phyloP scores from a whole-genome alignment of 2,329 filamentous ascomycete species.

The Emergomyces pasteurianus region DNA sequence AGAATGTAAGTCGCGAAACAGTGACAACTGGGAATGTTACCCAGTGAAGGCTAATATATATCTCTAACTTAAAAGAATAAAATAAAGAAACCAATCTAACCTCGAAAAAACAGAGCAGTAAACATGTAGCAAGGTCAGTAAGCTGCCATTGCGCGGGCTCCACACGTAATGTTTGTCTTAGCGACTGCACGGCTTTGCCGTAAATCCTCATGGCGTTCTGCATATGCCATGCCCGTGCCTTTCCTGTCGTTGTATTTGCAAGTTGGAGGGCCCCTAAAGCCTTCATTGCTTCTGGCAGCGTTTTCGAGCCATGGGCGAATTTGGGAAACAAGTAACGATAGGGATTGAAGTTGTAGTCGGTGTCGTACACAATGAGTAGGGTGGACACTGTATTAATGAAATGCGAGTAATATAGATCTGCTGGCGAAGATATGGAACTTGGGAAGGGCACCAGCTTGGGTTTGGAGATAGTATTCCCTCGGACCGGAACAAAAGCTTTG shows the following conservation, averaged over 20 bases:
- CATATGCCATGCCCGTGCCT: constrained; percentile 23
- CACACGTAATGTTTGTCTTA: constrained; percentile 11
- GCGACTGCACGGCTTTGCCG: constrained; percentile 25
- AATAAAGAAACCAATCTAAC: constrained; percentile 12
- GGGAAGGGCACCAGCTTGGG: neutral
- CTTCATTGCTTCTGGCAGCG: constrained; percentile 28
- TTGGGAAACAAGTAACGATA: constrained; percentile 24
- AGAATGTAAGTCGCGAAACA: neutral
- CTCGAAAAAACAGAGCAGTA: constrained; percentile 25
- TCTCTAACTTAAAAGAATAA: neutral
- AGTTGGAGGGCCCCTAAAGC: constrained; percentile 30
- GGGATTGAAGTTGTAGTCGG: constrained; percentile 25
- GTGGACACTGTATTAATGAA: constrained; percentile 25
- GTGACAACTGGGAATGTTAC: neutral
- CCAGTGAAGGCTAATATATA: neutral
- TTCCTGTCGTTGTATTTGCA: constrained; percentile 25
- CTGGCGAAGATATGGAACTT: constrained; percentile 8
- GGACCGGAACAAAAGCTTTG: neutral
- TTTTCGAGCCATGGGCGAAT: constrained; percentile 21
- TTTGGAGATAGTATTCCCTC: neutral
- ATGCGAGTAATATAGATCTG: constrained; percentile 25
- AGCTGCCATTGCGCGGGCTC: constrained; percentile 12
- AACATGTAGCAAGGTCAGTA: constrained; percentile 24
- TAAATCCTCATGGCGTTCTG: constrained; percentile 29
- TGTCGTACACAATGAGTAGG: constrained; percentile 26